A percentile compares a stretch with the other conserved stretches of the same genome.
phyloP scores from a whole-genome alignment of 208 protist genomes.

The Trypanosoma scelopori region DNA sequence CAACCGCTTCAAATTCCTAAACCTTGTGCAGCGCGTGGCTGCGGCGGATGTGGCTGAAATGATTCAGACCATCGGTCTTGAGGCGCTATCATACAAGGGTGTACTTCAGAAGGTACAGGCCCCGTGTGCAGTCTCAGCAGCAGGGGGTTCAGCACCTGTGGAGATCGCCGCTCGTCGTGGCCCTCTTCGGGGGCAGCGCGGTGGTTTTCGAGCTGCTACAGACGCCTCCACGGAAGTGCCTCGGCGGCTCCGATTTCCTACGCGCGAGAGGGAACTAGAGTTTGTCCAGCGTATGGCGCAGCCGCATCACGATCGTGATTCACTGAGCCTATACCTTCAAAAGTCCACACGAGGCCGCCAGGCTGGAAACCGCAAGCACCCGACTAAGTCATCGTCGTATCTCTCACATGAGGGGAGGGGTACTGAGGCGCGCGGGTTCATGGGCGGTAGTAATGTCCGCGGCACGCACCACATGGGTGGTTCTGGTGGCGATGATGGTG shows the following conservation, averaged over 20 bases:
- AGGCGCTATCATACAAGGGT: conserved; percentile 64
- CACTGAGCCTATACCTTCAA: background rate
- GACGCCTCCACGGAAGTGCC: background rate
- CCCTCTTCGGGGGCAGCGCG: background rate
- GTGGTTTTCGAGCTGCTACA: background rate
- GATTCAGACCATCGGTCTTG: conserved; percentile 76
- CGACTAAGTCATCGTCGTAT: background rate
- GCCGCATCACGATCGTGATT: conserved; percentile 3
- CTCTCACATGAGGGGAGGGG: background rate
- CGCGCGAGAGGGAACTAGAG: conserved; percentile 8
- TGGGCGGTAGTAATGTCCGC: background rate
- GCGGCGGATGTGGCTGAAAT: conserved; percentile 82
- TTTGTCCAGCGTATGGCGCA: conserved; percentile 21
- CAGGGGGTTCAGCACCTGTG: background rate
- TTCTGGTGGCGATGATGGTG: background rate
- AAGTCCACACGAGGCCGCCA: background rate
- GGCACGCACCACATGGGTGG: background rate
- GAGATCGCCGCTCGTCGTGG: background rate
- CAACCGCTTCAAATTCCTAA: conserved; percentile 86
- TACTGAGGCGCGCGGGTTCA: background rate
- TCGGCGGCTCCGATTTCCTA: conserved; percentile 13
- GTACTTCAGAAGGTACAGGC: conserved; percentile 24
- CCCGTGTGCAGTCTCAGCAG: background rate
- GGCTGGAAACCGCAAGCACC: background rate
- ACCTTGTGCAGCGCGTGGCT: conserved; percentile 82